phyloP scores from a whole-genome alignment of 139 green algal species.

The Chlamydomonas eustigma region DNA sequence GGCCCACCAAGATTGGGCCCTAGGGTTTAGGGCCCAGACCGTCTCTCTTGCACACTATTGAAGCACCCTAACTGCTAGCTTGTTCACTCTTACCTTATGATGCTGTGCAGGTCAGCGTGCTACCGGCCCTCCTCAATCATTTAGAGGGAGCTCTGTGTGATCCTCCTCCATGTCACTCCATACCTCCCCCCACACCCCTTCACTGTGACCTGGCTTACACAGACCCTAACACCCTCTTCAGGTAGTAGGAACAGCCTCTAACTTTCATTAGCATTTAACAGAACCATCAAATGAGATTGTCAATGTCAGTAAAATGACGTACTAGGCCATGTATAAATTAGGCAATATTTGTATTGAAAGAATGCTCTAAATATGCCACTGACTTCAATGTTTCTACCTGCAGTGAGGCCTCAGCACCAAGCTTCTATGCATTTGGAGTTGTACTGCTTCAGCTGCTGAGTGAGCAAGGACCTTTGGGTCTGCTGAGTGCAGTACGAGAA shows the following conservation, averaged over 20 bases:
- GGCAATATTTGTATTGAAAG: too few relatives aligned
- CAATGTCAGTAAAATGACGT: too few relatives aligned
- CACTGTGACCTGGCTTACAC: slow-evolving; percentile 55
- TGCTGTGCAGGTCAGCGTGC: slow-evolving; percentile 29
- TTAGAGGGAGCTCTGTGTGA: slow-evolving; percentile 42
- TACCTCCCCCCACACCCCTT: slow-evolving; percentile 13
- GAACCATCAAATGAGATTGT: too few relatives aligned
- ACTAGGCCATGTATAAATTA: too few relatives aligned
- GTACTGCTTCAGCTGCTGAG: slow-evolving; percentile 58
- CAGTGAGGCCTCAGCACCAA: slow-evolving; percentile 8
- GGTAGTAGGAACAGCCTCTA: not conserved
- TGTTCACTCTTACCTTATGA: not conserved
- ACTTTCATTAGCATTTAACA: too few relatives aligned
- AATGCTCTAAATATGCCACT: too few relatives aligned
- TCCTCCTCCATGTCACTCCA: not conserved
- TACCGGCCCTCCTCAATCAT: slow-evolving; percentile 51
- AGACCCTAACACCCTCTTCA: slow-evolving; percentile 41
- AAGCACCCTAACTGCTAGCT: too few relatives aligned
- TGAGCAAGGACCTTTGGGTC: slow-evolving; percentile 44
- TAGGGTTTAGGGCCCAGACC: too few relatives aligned
- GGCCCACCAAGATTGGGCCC: too few relatives aligned
- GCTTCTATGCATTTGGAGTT: slow-evolving; percentile 51
- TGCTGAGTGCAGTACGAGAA: slow-evolving; percentile 41
- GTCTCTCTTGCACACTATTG: too few relatives aligned
- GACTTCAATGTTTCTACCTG: not conserved